These are phyloP conservation scores for Chalaropsis thielavioides DNA, from an alignment of 2,329 filamentous ascomycete genomes.

Conservation along the genomic window DNA sequence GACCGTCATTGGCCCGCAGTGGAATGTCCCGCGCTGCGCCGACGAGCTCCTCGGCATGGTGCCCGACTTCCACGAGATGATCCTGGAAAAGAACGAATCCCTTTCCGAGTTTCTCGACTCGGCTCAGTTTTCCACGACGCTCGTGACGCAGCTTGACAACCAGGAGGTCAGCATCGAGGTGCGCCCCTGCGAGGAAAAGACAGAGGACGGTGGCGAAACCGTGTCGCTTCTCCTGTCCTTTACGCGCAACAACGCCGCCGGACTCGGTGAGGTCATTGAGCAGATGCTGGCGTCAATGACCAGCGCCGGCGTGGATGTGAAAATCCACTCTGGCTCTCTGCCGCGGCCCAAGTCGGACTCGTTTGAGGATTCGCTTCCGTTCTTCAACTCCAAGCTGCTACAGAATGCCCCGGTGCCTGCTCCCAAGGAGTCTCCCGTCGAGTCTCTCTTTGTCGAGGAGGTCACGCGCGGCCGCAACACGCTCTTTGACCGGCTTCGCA, in stretches of 20 bases:
- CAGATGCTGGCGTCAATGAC: conserved; percentile 79
- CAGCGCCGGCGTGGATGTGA: conserved; percentile 74
- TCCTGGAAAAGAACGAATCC: conserved; percentile 61
- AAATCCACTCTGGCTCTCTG: conserved; percentile 81
- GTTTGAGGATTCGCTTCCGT: conserved; percentile 91
- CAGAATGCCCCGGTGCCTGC: conserved; percentile 77
- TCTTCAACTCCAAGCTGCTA: conserved; percentile 91
- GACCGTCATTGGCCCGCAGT: conserved; percentile 89
- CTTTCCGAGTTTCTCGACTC: conserved; percentile 73
- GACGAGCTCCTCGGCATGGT: conserved; percentile 97
- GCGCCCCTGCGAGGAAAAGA: conserved; percentile 40
- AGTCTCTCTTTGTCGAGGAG: conserved; percentile 69
- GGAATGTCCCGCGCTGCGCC: conserved; percentile 92
- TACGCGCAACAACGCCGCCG: conserved; percentile 92
- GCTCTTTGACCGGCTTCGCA: conserved; percentile 85
- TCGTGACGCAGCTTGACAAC: conserved; percentile 69
- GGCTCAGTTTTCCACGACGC: conserved; percentile 62
- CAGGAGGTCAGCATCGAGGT: conserved; percentile 82
- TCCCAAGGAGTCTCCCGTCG: conserved; percentile 76
- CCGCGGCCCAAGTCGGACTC: conserved; percentile 97
- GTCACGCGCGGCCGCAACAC: conserved; percentile 62
- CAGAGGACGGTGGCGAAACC: conserved; percentile 43
- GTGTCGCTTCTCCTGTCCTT: conserved; percentile 62
- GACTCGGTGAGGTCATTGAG: conserved; percentile 88
- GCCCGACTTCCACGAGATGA: conserved; percentile 83